Conservation (phyloP, 148 eudicot genomes). For the Nyssa sinensis region DNA sequence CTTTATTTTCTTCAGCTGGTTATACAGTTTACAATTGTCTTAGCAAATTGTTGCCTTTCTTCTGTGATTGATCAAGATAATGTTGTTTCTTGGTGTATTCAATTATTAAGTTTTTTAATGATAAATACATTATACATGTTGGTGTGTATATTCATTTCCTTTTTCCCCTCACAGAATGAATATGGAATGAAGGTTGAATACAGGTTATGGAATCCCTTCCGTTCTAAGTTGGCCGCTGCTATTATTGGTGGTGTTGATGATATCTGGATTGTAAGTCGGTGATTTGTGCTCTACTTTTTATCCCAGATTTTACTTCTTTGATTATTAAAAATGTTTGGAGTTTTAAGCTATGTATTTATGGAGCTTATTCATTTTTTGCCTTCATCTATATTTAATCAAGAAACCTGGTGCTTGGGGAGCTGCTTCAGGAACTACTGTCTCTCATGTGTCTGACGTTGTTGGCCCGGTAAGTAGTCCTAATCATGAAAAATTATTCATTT, state of each 20-base stretch:
- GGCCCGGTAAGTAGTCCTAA: conserved; percentile 66
- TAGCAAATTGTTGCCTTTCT: not conserved
- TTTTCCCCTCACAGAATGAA: conserved; percentile 47
- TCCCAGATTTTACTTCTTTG: not conserved
- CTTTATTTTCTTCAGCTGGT: not conserved
- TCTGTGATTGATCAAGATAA: not conserved
- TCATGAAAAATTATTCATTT: not conserved
- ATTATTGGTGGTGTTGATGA: conserved; percentile 90
- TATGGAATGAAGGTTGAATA: conserved; percentile 88
- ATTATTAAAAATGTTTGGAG: not conserved
- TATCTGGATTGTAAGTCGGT: conserved; percentile 78
- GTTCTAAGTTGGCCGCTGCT: conserved; percentile 94
- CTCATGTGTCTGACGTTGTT: conserved; percentile 89
- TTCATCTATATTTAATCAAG: conserved; percentile 20
- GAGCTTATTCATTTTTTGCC: not conserved
- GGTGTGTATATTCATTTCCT: not conserved
- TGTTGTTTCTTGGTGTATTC: not conserved
- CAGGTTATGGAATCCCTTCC: conserved; percentile 95
- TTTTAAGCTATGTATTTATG: not conserved
- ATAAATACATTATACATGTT: not conserved
- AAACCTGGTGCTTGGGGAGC: conserved; percentile 91
- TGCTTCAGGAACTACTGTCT: conserved; percentile 95
- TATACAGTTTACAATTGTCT: not conserved
- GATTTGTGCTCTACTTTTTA: not conserved
- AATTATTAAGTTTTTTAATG: not conserved